Base-by-base conservation (phyloP, 208 protist genomes). In the Acanthamoeba culbertsoni region DNA sequence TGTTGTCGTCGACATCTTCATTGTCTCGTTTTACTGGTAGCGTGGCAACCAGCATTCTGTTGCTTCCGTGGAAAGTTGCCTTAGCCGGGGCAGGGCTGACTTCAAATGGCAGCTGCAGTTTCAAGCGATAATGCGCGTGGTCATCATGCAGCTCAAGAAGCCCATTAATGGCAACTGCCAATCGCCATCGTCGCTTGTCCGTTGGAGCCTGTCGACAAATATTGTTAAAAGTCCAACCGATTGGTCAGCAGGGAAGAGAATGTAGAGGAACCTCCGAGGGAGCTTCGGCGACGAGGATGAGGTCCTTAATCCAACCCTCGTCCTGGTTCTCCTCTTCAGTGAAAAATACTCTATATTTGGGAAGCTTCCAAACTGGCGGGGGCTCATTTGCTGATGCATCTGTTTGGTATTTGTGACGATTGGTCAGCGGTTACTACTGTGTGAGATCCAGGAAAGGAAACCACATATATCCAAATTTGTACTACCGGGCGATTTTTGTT, bases 301-400 rank as follows among this genome's bases (percentile, higher is more conserved):
- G 55, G 59, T 92, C 86, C 46, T 77, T 92, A 59, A 92, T 92
- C 37, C 42, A 79, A 59, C 86, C 57, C 40, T 92, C 86, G n/a
- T 77, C 86, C 5, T 55, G 31, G 53, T 16, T 77, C 46, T 92
- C 86, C 26, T 92, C 45, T 33, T 92, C 86, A 26, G 40, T 92
- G 59, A 77, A 92, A 35, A 92, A 92, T 23, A 92, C 86, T 3
- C 86, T 20, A 45, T 79, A 92, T 59, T 92, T 92, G 63, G 86
- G 86, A 23, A 77, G 42, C 71, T 53, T 82, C 71, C 71, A 82
- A 35, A 5, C 71, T 14, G n/a, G 2, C 28, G 71, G 71, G 18
- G 33, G 33, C 71, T 42, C 10, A 51, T 10, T 10, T 14, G 62
- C 33, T 28, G 26, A 10, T 7, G 33, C 71, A 10, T 10, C 71